Evolutionary conservation across 768 basidiomycete genomes (phyloP).

Genomic region (Amanita subjunquillea): DNA sequence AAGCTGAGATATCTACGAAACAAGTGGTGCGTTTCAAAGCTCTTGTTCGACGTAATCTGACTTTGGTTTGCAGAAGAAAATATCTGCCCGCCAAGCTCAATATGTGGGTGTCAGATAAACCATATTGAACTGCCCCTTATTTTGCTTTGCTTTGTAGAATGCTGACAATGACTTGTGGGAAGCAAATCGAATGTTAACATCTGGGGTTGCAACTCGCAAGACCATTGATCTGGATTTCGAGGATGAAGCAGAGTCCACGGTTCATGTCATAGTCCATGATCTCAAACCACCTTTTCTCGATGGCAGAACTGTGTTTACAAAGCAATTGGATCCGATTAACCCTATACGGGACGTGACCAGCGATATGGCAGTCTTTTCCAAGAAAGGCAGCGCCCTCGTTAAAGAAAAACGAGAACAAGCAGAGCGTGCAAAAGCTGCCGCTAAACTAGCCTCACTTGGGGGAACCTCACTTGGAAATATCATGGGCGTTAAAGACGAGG

Average conservation of each 20-base stretch:
- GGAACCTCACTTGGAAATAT: constrained; percentile 95
- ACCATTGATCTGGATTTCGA: constrained; percentile 90
- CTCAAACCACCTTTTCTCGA: constrained; percentile 97
- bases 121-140: constrained; percentile 8
- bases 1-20: constrained; percentile 69
- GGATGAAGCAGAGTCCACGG: constrained; percentile 92
- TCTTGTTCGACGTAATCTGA: constrained; percentile 11
- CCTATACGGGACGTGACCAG: constrained; percentile 89
- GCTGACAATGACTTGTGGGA: constrained; percentile 99
- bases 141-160: constrained; percentile 41
- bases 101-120: constrained; percentile 47
- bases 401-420: constrained; percentile 95
- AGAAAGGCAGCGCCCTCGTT: constrained; percentile 92
- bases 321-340: constrained; percentile 94
- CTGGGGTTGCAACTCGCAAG: constrained; percentile 85
- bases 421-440: constrained; percentile 92
- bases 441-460: constrained; percentile 85
- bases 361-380: constrained; percentile 92
- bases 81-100: constrained; percentile 93
- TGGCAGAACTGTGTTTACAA: constrained; percentile 91
- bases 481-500: constrained; percentile 94
- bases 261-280: constrained; percentile 96
- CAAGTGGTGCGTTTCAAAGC: constrained; percentile 41
- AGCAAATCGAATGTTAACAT: constrained; percentile 93
- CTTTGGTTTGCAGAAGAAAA: constrained; percentile 50